These are phyloP conservation scores for Neonectria neomacrospora DNA, from an alignment of 2,329 filamentous ascomycete species.

Conservation along the genomic window DNA sequence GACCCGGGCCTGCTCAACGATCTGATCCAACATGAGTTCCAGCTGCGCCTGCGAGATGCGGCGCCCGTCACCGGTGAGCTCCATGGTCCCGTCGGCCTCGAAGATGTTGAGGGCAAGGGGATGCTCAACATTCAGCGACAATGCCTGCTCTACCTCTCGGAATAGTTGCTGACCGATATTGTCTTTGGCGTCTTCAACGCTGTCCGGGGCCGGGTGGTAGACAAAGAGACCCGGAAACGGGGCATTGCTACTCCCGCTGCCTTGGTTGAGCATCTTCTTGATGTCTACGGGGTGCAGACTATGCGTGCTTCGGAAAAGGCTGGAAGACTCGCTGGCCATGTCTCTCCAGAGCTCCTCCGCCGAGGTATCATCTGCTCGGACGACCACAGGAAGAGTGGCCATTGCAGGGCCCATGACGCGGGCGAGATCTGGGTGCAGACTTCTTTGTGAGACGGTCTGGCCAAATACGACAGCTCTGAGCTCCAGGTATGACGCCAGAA, in stretches of 20 bases:
- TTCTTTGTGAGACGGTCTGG: constrained; percentile 40
- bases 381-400: constrained; percentile 36
- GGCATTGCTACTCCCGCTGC: constrained; percentile 27
- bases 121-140: constrained; percentile 53
- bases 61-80: constrained; percentile 37
- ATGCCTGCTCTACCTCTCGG: constrained; percentile 44
- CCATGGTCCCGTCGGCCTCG: constrained; percentile 33
- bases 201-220: constrained; percentile 32
- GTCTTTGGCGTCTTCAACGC: neutral
- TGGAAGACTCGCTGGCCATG: constrained; percentile 4
- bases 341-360: constrained; percentile 10
- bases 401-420: constrained; percentile 40
- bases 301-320: constrained; percentile 29
- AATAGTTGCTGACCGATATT: constrained; percentile 35
- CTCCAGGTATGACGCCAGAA: constrained; percentile 36
- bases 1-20: constrained; percentile 30
- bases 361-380: constrained; percentile 26
- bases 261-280: constrained; percentile 38
- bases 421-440: constrained; percentile 38
- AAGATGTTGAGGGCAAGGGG: constrained; percentile 54
- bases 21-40: constrained; percentile 37
- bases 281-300: constrained; percentile 39
- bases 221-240: constrained; percentile 42
- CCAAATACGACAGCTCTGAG: constrained; percentile 39
- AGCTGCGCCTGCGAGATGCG: constrained; percentile 36